phyloP scores from a whole-genome alignment of 2,329 filamentous ascomycete species.

The Penicillium sp. region DNA sequence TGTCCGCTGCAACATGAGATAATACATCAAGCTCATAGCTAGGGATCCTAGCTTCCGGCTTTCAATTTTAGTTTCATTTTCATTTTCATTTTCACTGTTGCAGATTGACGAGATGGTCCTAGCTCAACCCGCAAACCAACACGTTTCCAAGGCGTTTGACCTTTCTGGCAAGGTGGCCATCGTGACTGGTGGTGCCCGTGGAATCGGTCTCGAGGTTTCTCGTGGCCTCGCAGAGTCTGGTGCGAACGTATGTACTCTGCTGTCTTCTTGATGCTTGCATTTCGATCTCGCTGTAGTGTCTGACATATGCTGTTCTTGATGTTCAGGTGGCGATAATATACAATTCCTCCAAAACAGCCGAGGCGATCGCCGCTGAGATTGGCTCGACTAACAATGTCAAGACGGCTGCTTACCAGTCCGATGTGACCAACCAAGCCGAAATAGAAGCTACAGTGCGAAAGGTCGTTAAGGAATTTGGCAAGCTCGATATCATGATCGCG shows the following conservation, averaged over 20 bases:
- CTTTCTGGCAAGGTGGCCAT: slow-evolving; percentile 30
- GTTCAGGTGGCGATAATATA: slow-evolving; percentile 39
- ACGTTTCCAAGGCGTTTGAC: slow-evolving; percentile 34
- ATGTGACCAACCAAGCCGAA: slow-evolving; percentile 34
- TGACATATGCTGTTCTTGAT: background rate
- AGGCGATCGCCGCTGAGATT: slow-evolving; percentile 29
- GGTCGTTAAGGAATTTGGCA: slow-evolving; percentile 27
- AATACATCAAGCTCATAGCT: no score
- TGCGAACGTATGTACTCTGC: slow-evolving; percentile 20
- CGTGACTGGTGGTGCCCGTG: slow-evolving; percentile 38
- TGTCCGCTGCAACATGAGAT: background rate
- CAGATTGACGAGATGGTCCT: slow-evolving; percentile 12
- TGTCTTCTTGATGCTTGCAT: background rate
- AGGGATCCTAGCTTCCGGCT: background rate
- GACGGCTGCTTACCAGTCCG: slow-evolving; percentile 39
- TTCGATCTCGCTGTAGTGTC: no score
- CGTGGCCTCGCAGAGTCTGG: slow-evolving; percentile 45
- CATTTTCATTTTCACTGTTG: no score
- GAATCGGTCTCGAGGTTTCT: slow-evolving; percentile 47
- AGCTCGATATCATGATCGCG: slow-evolving; percentile 33
- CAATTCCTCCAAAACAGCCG: slow-evolving; percentile 27
- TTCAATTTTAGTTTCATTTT: background rate
- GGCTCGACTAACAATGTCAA: slow-evolving; percentile 21
- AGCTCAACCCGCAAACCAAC: slow-evolving; percentile 27
- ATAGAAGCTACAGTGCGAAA: slow-evolving; percentile 16